Conservation (phyloP, 805 yeast genomes). For the Barnettozyma populi region DNA sequence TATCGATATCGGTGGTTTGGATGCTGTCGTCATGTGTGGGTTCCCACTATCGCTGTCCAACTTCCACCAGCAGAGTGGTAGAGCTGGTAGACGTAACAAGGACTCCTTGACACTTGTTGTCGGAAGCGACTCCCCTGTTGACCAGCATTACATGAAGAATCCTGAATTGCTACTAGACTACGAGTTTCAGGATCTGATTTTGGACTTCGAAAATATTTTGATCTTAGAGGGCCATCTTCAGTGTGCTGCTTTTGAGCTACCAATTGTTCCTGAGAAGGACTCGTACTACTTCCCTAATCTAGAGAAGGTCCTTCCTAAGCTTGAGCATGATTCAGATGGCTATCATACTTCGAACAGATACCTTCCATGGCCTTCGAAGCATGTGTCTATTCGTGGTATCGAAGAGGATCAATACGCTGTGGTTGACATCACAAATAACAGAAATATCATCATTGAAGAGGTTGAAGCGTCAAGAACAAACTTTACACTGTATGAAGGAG, state of each 20-base stretch:
- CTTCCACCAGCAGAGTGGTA: conserved; percentile 92
- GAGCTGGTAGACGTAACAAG: conserved; percentile 86
- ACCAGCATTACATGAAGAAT: conserved; percentile 73
- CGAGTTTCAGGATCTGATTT: conserved; percentile 51
- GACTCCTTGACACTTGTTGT: conserved; percentile 85
- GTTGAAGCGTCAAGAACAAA: conserved; percentile 85
- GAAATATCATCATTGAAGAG: conserved; percentile 79
- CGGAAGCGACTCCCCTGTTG: conserved; percentile 78
- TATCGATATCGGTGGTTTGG: conserved; percentile 88
- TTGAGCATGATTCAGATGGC: conserved; percentile 37
- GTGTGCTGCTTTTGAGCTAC: conserved; percentile 88
- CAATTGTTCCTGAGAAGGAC: conserved; percentile 52
- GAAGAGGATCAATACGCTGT: conserved; percentile 84
- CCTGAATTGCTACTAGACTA: conserved; percentile 52
- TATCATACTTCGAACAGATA: conserved; percentile 54
- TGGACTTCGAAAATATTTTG: conserved; percentile 55
- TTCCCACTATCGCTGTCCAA: conserved; percentile 86
- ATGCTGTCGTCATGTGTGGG: conserved; percentile 88
- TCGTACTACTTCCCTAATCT: conserved; percentile 44
- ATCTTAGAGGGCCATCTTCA: conserved; percentile 81
- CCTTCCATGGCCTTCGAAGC: conserved; percentile 76
- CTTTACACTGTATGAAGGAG: conserved; percentile 89
- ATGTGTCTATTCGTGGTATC: conserved; percentile 75
- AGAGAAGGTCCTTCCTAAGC: conserved; percentile 25
- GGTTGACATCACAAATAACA: conserved; percentile 76